Conservation (phyloP, 2,329 filamentous ascomycete species). For the Sphaerulina vaccinii region DNA sequence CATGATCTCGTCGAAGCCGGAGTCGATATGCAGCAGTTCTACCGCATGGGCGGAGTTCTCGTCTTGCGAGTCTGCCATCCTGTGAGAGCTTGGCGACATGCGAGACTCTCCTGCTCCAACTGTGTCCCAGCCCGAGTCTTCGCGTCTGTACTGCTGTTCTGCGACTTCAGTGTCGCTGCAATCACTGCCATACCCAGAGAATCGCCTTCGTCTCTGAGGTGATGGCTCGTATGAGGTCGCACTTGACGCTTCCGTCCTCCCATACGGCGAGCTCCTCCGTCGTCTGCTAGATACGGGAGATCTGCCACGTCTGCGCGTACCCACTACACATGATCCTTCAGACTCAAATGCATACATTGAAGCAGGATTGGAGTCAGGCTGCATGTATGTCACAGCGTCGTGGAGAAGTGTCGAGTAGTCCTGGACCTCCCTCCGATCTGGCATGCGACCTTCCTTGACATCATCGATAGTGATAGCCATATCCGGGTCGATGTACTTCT, state of each 20-base stretch:
- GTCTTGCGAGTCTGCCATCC: background rate
- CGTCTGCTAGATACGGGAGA: slow-evolving; percentile 38
- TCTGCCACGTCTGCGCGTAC: slow-evolving; percentile 31
- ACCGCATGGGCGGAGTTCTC: background rate
- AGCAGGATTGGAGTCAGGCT: slow-evolving; percentile 41
- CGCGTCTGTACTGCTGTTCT: slow-evolving; percentile 5
- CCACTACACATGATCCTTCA: slow-evolving; percentile 46
- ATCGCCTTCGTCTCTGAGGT: background rate
- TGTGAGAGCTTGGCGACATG: background rate
- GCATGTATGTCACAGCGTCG: slow-evolving; percentile 34
- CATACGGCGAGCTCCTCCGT: slow-evolving; percentile 38
- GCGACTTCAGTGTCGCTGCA: slow-evolving; percentile 9
- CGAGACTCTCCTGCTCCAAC: background rate
- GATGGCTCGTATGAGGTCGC: slow-evolving; percentile 28
- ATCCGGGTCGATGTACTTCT: slow-evolving; percentile 50
- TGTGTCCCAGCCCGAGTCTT: background rate
- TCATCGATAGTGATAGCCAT: slow-evolving; percentile 47
- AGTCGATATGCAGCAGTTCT: slow-evolving; percentile 37
- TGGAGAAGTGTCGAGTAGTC: slow-evolving; percentile 6
- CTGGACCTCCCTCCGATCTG: slow-evolving; percentile 14
- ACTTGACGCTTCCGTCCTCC: slow-evolving; percentile 32
- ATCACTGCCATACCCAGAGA: slow-evolving; percentile 1
- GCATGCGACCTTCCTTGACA: slow-evolving; percentile 34
- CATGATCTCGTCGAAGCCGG: slow-evolving; percentile 47
- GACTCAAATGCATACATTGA: slow-evolving; percentile 46